Conservation (phyloP, 768 basidiomycete genomes). For the Pholiota microspora region DNA sequence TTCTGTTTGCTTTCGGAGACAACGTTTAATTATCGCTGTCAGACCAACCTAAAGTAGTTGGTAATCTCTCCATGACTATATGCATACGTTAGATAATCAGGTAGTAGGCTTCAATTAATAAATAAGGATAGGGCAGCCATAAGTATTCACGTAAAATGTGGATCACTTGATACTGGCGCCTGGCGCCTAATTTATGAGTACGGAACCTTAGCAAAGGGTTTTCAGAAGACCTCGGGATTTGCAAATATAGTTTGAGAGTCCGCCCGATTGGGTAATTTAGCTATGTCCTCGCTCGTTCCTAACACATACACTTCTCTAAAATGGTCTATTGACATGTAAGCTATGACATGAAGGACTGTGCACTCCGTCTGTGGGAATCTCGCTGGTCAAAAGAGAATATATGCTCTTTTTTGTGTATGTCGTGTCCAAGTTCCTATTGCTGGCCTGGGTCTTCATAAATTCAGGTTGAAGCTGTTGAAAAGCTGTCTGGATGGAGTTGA, state of each 20-base stretch:
- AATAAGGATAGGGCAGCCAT: background rate
- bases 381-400: conserved; percentile 22
- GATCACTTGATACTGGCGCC: no score
- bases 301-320: background rate
- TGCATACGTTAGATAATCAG: no score
- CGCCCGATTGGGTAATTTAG: no score
- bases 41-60: no score
- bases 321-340: conserved; percentile 19
- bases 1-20: background rate
- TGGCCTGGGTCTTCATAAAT: conserved; percentile 1
- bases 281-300: background rate
- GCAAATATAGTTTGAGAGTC: no score
- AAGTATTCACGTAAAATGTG: no score
- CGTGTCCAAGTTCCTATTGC: conserved; percentile 19
- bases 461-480: no score
- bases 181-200: no score
- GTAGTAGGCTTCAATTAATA: no score
- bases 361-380: conserved; percentile 19
- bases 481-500: no score
- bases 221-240: no score
- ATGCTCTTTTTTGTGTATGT: conserved; percentile 19
- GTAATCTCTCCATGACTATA: background rate
- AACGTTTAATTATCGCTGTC: background rate
- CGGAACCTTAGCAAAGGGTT: no score
- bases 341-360: conserved; percentile 21